Conservation (phyloP, 169 alveolate species). For the Cryptosporidium muris region DNA sequence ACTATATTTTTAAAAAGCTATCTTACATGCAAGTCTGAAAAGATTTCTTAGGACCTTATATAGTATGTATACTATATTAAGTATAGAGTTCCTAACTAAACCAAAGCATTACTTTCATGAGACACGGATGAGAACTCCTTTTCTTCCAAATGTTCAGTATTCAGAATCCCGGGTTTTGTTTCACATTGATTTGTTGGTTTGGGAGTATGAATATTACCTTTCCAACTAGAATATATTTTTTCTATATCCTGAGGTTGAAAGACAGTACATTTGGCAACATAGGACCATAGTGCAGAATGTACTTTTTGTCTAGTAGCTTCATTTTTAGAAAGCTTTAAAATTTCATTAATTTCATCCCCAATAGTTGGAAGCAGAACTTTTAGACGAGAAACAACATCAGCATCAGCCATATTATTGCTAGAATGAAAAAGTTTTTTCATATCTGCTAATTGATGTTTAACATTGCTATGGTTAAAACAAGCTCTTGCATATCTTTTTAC, state of each 20-base stretch:
- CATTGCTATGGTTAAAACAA: constrained; percentile 52
- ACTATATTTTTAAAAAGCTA: too few species aligned
- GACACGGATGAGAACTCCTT: too few species aligned
- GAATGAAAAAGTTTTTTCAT: constrained; percentile 55
- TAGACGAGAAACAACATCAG: constrained; percentile 60
- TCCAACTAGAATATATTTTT: constrained; percentile 64
- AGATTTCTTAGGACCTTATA: too few species aligned
- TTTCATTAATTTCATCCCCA: constrained; percentile 62
- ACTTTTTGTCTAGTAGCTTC: constrained; percentile 45
- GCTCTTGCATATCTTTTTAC: constrained; percentile 51
- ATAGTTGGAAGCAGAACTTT: constrained; percentile 53
- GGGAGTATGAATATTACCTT: constrained; percentile 5
- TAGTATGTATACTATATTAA: too few species aligned
- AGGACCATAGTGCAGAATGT: constrained; percentile 50
- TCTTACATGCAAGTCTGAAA: too few species aligned
- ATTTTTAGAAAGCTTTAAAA: constrained; percentile 35
- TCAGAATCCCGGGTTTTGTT: not conserved
- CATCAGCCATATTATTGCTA: constrained; percentile 39
- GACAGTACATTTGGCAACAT: constrained; percentile 65
- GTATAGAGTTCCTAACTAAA: too few species aligned
- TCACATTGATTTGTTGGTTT: not conserved
- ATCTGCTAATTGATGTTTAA: constrained; percentile 31
- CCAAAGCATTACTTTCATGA: too few species aligned
- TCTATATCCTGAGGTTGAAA: constrained; percentile 63
- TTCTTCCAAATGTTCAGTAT: too few species aligned